Conservation (phyloP, 345 rosid species). For the Bruguiera sexangula region DNA sequence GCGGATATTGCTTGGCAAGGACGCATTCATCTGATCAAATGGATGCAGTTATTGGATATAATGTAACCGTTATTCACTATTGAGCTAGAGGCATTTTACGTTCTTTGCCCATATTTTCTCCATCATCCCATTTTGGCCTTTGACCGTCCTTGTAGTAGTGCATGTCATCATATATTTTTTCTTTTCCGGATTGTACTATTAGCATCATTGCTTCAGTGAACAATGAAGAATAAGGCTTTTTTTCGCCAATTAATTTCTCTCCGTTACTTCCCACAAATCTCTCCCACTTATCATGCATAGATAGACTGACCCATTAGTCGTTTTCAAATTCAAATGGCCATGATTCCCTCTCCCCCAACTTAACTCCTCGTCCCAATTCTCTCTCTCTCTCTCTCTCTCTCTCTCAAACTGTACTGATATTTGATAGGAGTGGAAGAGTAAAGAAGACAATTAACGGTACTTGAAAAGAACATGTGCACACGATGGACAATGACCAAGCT, state of each 20-base stretch:
- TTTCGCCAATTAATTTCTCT: constrained; percentile 12
- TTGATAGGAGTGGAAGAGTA: not conserved
- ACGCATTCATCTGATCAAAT: constrained; percentile 23
- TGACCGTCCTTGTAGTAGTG: not conserved
- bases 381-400: constrained; percentile 7
- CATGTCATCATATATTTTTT: constrained; percentile 1
- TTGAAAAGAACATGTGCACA: constrained; percentile 31
- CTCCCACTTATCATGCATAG: constrained; percentile 32
- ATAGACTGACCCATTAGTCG: constrained; percentile 23
- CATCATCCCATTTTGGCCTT: too few species aligned
- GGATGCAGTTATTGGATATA: constrained; percentile 34
- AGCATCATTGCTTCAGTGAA: not conserved
- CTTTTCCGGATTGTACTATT: not conserved
- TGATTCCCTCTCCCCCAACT: constrained; percentile 27
- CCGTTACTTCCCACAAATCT: constrained; percentile 9
- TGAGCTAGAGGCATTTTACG: not conserved
- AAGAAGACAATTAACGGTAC: not conserved
- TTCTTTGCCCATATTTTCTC: too few species aligned
- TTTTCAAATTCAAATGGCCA: constrained; percentile 51
- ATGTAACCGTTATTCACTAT: constrained; percentile 32
- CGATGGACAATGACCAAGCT: constrained; percentile 39
- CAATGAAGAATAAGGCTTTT: not conserved
- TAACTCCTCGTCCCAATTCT: not conserved
- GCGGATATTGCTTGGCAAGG: constrained; percentile 38
- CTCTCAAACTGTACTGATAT: constrained; percentile 1